Base-by-base conservation (phyloP, 805 yeast genomes). In the Kazachstania viticola region DNA sequence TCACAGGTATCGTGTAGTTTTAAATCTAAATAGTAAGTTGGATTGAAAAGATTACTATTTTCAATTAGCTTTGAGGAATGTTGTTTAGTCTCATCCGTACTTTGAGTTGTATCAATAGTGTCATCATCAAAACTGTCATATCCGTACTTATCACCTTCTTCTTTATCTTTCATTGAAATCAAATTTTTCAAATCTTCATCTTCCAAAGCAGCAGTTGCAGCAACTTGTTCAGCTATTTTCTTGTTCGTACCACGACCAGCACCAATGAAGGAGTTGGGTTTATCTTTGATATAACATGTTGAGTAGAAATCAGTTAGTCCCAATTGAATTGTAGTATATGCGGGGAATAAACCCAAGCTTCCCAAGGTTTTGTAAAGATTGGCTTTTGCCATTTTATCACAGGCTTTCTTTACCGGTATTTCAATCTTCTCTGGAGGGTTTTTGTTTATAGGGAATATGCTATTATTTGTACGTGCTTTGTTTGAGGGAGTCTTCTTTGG, bases 161-260 rank as follows among this genome's bases (percentile, higher is more conserved):
- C 23, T 15, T 21, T 14, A 5, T 3, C n/a, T 7, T 19, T 15
- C 13, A 4, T 17, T n/a, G 14, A n/a, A 5, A 12, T 17, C 11
- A 17, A 21, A 3, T 7, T 19, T 19, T 19, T 19, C 9, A 11
- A 25, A 5, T 8, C 14, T 17, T 29, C 29, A 14, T 14, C 19
- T 11, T 22, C 13, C n/a, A 36, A 21, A 23, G 38, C 41, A 14
- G 27, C 29, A 17, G 23, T 18, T 16, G 45, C 45, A 14, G 45
- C 43, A 14, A 29, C 17, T 25, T 39, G 45, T 34, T 41, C 39
- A 4, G 42, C 36, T 19, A 36, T 34, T 19, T 39, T 37, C 24
- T 39, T 41, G 21, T 34, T 38, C 6, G 35, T 18, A 21, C 41
- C 43, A 32, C 32, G 34, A 19, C 43, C 45, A n/a, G 29, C 31